A percentile compares a stretch with the other conserved stretches of the same genome.
Evolutionary conservation across 2,329 filamentous ascomycete genomes (phyloP).

Genomic region (Aulographum hederae): DNA sequence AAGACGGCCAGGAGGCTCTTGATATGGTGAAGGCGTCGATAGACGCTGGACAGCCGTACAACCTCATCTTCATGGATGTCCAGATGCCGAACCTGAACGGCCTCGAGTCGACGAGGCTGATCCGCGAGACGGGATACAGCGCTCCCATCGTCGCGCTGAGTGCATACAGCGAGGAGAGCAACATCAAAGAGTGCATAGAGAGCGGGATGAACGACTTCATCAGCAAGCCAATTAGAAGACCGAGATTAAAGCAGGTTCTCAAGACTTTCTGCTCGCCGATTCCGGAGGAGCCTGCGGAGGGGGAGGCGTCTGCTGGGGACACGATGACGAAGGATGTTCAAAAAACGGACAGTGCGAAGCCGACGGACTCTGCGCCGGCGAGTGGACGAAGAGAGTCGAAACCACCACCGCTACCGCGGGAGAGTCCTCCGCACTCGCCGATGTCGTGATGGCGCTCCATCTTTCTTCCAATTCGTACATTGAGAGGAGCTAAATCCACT

Average conservation of each 20-base stretch:
- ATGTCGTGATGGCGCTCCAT: too few relatives aligned
- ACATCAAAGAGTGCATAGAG: conserved; percentile 64
- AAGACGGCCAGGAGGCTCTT: conserved; percentile 59
- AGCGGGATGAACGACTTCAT: conserved; percentile 89
- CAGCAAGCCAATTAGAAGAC: conserved; percentile 56
- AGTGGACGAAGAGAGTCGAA: too few relatives aligned
- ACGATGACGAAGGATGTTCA: too few relatives aligned
- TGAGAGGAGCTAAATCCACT: too few relatives aligned
- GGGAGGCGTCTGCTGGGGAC: too few relatives aligned
- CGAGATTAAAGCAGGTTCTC: conserved; percentile 69
- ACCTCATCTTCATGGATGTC: conserved; percentile 91
- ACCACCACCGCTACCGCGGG: too few relatives aligned
- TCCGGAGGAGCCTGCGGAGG: conserved; percentile 40
- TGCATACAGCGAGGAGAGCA: conserved; percentile 79
- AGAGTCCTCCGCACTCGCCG: too few relatives aligned
- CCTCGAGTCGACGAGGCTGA: conserved; percentile 67
- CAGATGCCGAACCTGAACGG: conserved; percentile 92
- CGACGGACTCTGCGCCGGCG: too few relatives aligned
- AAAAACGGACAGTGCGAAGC: too few relatives aligned
- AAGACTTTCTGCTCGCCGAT: conserved; percentile 69
- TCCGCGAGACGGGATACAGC: conserved; percentile 70
- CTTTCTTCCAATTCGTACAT: too few relatives aligned
- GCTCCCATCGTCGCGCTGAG: conserved; percentile 82
- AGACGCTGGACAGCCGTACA: conserved; percentile 53
- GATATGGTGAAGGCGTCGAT: conserved; percentile 72